These are phyloP conservation scores for Verticillium zaregamsianum DNA, from an alignment of 2,329 filamentous ascomycete species.

Conservation along the genomic window DNA sequence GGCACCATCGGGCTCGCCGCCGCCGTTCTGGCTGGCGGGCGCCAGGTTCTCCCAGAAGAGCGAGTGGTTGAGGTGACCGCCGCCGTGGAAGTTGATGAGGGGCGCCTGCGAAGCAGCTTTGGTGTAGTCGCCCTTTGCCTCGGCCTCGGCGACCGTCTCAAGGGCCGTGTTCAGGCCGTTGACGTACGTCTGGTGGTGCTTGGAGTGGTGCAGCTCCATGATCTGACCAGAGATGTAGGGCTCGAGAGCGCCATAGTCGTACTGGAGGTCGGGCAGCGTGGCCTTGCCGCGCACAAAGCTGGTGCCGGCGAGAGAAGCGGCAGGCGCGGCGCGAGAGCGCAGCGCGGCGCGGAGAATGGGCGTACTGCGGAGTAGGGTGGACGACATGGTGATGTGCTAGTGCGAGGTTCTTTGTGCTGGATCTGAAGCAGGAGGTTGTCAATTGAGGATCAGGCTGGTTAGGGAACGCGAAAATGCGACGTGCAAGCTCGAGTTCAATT, in stretches of 20 bases:
- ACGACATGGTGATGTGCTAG: conserved; percentile 58
- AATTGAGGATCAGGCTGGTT: neutral
- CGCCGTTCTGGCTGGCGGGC: conserved; percentile 57
- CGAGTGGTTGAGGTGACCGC: conserved; percentile 82
- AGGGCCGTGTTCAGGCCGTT: conserved; percentile 79
- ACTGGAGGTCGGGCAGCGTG: conserved; percentile 82
- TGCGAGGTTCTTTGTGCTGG: neutral
- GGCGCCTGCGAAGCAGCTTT: conserved; percentile 47
- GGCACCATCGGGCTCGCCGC: conserved; percentile 56
- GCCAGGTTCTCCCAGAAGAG: conserved; percentile 83
- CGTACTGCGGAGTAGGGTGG: conserved; percentile 68
- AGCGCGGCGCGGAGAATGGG: conserved; percentile 66
- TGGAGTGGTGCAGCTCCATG: conserved; percentile 94
- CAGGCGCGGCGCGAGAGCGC: conserved; percentile 57
- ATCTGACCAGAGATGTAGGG: conserved; percentile 79
- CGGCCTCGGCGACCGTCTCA: conserved; percentile 65
- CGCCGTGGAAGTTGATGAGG: conserved; percentile 73
- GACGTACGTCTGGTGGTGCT: conserved; percentile 93
- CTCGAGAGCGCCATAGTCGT: conserved; percentile 96
- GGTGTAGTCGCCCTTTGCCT: conserved; percentile 55
- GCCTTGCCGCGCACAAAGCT: conserved; percentile 84
- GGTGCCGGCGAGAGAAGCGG: conserved; percentile 64
- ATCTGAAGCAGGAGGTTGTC: neutral
- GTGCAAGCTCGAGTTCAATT: neutral
- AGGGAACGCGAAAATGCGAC: neutral